Evolutionary conservation across 306 rosid species (phyloP), one percentile per base, ranked within the genome.

Genomic region (Malus fusca): DNA sequence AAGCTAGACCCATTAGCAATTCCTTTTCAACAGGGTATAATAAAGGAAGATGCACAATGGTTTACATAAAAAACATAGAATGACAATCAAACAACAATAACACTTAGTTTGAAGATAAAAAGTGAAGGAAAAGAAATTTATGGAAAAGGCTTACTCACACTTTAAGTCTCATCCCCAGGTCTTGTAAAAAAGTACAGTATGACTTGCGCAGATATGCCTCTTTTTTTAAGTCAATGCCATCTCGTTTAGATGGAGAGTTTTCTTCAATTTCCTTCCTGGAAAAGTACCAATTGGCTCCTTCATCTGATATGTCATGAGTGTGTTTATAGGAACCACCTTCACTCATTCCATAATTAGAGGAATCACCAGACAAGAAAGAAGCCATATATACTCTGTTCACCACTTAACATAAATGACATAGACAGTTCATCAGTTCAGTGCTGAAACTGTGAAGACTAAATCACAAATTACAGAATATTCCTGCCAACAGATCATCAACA

Each of bases 121-220:
- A 2, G 51, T 53, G 33, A 23, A 19, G 10, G 60, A 55, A 58
- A 28, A 5, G 9, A 12, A 63, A 62, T 23, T 23, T 44, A 46
- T 43, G 74, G 10, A 25, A 10, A 37, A 15, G 53, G 67, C 44
- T 31, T 74, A 21, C 98, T 95, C 83, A 95, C 98, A 95, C 97
- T 90, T 92, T 92, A 76, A 95, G 95, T 76, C 96, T 87, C 93
- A 92, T 95, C 80, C 98, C 98, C 80, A 95, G 82, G 83, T 95
- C 97, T 77, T 95, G 98, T 68, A 95, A 85, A 84, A 89, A 92
- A 66, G 97, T 92, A 87, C 98, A 95, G 82, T 95, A 95, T 37
- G 98, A 95, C 82, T 92, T 92, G 82, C 97, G 96, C 67, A 95
- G 83, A 84, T 90, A 92, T 73, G 96, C 85, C 90, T 92, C 97